These are phyloP conservation scores for Articulospora tetracladia DNA, from an alignment of 495 filamentous ascomycete genomes.

Conservation along the genomic window DNA sequence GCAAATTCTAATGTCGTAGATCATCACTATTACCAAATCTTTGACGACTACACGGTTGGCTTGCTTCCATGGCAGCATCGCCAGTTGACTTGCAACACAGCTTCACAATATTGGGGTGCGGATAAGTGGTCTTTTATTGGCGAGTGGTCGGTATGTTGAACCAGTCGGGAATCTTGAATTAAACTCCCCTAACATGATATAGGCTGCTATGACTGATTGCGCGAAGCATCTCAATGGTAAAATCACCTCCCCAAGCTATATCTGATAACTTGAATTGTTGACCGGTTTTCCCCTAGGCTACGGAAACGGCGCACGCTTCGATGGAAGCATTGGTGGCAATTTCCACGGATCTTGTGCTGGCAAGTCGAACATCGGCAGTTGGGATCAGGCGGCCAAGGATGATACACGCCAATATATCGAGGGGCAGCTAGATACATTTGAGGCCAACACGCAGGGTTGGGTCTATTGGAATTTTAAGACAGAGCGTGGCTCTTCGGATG, in stretches of 20 bases:
- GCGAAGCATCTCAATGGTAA: conserved; percentile 58
- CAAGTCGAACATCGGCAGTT: conserved; percentile 41
- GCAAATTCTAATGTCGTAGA: too few species aligned
- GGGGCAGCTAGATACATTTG: conserved; percentile 37
- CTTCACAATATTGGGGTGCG: too few species aligned
- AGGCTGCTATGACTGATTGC: conserved; percentile 72
- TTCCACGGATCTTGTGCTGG: conserved; percentile 49
- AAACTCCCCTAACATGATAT: too few species aligned
- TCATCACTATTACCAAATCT: conserved; percentile 63
- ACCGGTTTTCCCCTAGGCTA: too few species aligned
- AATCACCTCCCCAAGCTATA: too few species aligned
- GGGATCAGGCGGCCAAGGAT: conserved; percentile 27
- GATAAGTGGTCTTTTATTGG: too few species aligned
- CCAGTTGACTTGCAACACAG: too few species aligned
- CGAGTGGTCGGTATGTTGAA: too few species aligned
- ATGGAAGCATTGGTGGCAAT: conserved; percentile 63
- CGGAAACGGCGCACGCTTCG: conserved; percentile 44
- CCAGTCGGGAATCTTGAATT: too few species aligned
- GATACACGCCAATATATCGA: conserved; percentile 37
- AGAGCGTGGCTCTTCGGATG: too few species aligned
- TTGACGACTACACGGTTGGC: conserved; percentile 58
- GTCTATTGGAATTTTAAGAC: conserved; percentile 41
- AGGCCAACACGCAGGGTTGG: conserved; percentile 31
- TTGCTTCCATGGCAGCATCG: too few species aligned
- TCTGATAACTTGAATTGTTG: too few species aligned